These are phyloP conservation scores for Scytalidium sp. DNA, from an alignment of 2,329 filamentous ascomycete genomes.

Conservation along the genomic window DNA sequence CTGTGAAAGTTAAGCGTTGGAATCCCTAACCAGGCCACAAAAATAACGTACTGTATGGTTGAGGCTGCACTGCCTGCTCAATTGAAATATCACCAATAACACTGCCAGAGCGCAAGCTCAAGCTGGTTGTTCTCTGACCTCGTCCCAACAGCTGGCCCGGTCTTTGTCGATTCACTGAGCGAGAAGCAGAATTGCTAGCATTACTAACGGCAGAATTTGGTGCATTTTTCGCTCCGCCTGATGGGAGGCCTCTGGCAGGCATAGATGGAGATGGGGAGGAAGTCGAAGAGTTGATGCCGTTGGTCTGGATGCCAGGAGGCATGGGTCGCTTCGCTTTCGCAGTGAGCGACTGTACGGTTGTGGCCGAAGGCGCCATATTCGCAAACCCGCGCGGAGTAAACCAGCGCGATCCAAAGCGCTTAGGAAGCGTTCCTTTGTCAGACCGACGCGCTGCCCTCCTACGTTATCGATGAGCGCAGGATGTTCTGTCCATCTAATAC, in stretches of 20 bases:
- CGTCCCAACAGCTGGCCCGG: conserved; percentile 41
- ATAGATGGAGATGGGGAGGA: conserved; percentile 47
- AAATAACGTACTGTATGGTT: conserved; percentile 47
- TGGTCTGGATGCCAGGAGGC: conserved; percentile 53
- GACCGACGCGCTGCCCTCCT: conserved; percentile 12
- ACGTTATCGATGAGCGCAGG: conserved; percentile 14
- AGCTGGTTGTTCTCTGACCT: conserved; percentile 46
- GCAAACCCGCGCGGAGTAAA: neutral
- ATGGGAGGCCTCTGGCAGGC: conserved; percentile 53
- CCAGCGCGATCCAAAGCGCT: conserved; percentile 2
- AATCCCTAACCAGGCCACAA: conserved; percentile 13
- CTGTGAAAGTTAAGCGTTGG: conserved; percentile 40
- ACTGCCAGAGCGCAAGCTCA: conserved; percentile 47
- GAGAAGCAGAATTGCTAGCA: conserved; percentile 36
- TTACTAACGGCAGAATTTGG: conserved; percentile 45
- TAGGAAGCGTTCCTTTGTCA: neutral
- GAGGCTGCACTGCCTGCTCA: conserved; percentile 39
- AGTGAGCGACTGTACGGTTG: conserved; percentile 21
- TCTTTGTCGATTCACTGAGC: conserved; percentile 54
- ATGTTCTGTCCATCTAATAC: conserved; percentile 17
- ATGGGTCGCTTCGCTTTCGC: conserved; percentile 67
- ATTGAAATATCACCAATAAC: conserved; percentile 39
- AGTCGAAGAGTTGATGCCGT: conserved; percentile 43
- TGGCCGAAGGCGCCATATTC: conserved; percentile 26
- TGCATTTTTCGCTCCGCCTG: conserved; percentile 45